phyloP scores from a whole-genome alignment of 2,329 filamentous ascomycete genomes.

The Trichoderma citrinoviride region DNA sequence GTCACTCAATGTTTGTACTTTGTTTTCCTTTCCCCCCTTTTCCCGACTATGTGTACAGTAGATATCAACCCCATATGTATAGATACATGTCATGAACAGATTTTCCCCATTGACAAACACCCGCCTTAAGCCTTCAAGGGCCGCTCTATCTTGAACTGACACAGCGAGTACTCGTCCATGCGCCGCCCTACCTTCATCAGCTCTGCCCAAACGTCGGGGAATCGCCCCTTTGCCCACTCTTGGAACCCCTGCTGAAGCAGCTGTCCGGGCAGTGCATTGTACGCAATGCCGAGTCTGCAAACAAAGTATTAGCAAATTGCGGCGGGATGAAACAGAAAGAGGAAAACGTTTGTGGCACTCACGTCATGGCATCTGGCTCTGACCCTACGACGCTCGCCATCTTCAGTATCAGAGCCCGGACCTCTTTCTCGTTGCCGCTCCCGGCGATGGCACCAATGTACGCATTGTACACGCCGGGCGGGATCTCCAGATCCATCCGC shows the following conservation, averaged over 20 bases:
- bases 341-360: constrained; percentile 40
- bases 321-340: background rate
- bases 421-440: constrained; percentile 67
- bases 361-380: constrained; percentile 68
- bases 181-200: constrained; percentile 55
- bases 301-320: constrained; percentile 25
- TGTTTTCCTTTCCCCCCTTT: background rate
- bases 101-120: constrained; percentile 32
- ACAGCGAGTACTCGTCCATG: constrained; percentile 44
- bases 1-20: constrained; percentile 7
- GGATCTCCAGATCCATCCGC: constrained; percentile 75
- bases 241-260: constrained; percentile 68
- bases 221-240: constrained; percentile 67
- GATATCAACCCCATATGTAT: constrained; percentile 35
- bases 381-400: constrained; percentile 66
- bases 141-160: constrained; percentile 50
- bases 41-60: constrained; percentile 37
- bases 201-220: constrained; percentile 67
- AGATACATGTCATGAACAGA: constrained; percentile 32
- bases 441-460: constrained; percentile 76
- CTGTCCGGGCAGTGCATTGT: constrained; percentile 67
- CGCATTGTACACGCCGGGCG: constrained; percentile 67
- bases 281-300: constrained; percentile 68
- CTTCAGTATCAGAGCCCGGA: constrained; percentile 61
- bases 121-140: constrained; percentile 46